Evolutionary conservation across 192 early-diverging fungal species (phyloP), one percentile per base, ranked within the genome.

Genomic region (Coemansia sp.): DNA sequence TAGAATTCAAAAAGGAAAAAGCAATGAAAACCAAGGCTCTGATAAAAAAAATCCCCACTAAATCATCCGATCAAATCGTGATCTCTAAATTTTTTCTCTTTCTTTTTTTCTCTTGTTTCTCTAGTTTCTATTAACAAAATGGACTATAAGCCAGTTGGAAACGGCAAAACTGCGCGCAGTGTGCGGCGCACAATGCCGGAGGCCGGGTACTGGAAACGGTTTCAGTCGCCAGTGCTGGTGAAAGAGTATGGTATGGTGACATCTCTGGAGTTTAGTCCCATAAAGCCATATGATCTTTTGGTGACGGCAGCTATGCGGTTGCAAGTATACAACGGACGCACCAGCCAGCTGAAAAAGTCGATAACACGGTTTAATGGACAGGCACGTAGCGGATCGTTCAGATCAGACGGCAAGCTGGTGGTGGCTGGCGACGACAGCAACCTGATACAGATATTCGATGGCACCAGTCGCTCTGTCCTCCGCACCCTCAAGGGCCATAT

Each of bases 401-500:
- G 96, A 36, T 72, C 76, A 3, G 95, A 97, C 70, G 93, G 93
- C 21, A 91, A 93, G 72, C 78, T 99, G 37, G 59, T 99, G 16
- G 89, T 96, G 14, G 94, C 94, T 9, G 94, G 95, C 49, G 94
- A 97, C 81, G 89, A 86, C 39, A 83, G 85, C 18, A 94, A 94
- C 44, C 55, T 88, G 54, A 86, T 99, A 20, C 94, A 95, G 66
- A 66, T 93, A 43, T 88, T 90, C 65, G 84, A 90, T 53, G 73
- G 82, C 38, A 60, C 68, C 41, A 84, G 80, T 31, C 79, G 87
- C 43, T 75, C 85, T n/a, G 83, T 91, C 59, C 68, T 91, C 61
- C 79, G 86, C 23, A 80, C 85, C 21, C 70, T 89, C 59, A 54
- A 56, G 39, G 86, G 85, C 9, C 86, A 88, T 64, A 75, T 65